Evolutionary conservation across 306 rosid species (phyloP).

Genomic region (Vicia sativa): DNA sequence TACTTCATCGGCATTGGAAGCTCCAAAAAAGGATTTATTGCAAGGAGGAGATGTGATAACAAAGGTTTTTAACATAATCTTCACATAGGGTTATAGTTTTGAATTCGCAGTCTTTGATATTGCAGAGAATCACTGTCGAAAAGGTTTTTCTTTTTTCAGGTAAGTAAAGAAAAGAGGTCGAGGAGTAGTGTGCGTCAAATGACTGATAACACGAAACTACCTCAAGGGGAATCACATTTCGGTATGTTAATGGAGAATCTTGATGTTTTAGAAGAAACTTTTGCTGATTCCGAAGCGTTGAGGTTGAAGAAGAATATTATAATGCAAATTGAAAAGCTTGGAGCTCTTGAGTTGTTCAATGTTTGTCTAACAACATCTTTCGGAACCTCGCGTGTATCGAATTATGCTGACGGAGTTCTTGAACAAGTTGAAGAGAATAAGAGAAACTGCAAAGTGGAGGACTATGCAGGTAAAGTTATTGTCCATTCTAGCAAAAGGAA

Average conservation of each 20-base stretch:
- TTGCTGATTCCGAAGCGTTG: slow-evolving; percentile 61
- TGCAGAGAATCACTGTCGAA: not conserved
- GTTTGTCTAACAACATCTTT: slow-evolving; percentile 58
- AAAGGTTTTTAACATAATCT: slow-evolving; percentile 44
- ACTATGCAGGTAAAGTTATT: slow-evolving; percentile 35
- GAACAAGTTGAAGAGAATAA: slow-evolving; percentile 40
- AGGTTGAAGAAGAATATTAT: slow-evolving; percentile 67
- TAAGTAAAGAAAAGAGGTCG: slow-evolving; percentile 47
- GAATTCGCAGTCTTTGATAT: not conserved
- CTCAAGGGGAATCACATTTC: slow-evolving; percentile 52
- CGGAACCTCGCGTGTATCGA: slow-evolving; percentile 45
- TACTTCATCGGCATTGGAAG: slow-evolving; percentile 51
- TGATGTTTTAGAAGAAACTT: slow-evolving; percentile 69
- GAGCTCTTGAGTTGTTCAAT: slow-evolving; percentile 68
- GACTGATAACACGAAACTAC: slow-evolving; percentile 38
- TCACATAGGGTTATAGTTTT: not conserved
- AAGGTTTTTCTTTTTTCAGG: slow-evolving; percentile 44
- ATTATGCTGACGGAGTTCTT: slow-evolving; percentile 29
- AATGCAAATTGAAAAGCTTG: slow-evolving; percentile 70
- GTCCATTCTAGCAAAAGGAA: slow-evolving; percentile 60
- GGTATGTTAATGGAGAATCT: slow-evolving; percentile 75
- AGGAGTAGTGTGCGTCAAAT: slow-evolving; percentile 36
- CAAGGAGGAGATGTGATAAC: slow-evolving; percentile 53
- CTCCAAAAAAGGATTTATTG: slow-evolving; percentile 46
- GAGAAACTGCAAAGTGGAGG: slow-evolving; percentile 37